Evolutionary conservation across 2,329 filamentous ascomycete species (phyloP), one percentile per base, ranked within the genome.

Genomic region (Cladosporium sp.): DNA sequence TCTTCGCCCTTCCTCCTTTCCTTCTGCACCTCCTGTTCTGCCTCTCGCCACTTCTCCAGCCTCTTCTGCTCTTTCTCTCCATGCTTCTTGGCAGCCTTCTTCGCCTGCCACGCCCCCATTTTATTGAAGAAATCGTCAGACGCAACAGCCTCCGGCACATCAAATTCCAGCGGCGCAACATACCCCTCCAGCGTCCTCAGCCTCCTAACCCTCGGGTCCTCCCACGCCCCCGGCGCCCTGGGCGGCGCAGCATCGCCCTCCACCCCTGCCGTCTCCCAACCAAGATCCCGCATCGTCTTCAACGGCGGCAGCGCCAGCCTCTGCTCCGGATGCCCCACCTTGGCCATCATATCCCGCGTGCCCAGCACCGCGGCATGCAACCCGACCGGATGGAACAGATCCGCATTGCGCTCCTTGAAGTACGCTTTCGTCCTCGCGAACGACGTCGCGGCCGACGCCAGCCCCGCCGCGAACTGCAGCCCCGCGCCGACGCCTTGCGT

Each of bases 141-240:
- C 2, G 54, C 32, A 3, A 46, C 53, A 10, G 51, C 49, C 9
- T 37, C 18, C 16, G 59, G 50, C 7, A 60, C 52, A 19, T 63
- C 55, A 40, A 63, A 63, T 9, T 56, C 49, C 3, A 63, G 49
- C 3, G 59, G 61, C 22, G 56, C 52, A 13, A 60, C 58, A 42
- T 57, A 61, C 3, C 57, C 56, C 31, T 56, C 43, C 31, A 64
- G 42, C 3, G 62, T 60, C 6, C 49, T 31, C 13, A 62, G 43
- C 11, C 61, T 51, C 9, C 59, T 43, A 33, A 62, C 45, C 3
- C 60, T 46, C 3, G 59, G 54, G 53, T 64, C 62, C 19, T 58
- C 49, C 53, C 8, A 53, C 10, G 35, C 60, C 56, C 7, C 57
- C 58, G 1, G 44, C 51, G 14, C 60, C 35, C 45, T 61, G 3